These are phyloP conservation scores for Fagus crenata DNA, from an alignment of 306 rosid genomes.

Conservation along the genomic window DNA sequence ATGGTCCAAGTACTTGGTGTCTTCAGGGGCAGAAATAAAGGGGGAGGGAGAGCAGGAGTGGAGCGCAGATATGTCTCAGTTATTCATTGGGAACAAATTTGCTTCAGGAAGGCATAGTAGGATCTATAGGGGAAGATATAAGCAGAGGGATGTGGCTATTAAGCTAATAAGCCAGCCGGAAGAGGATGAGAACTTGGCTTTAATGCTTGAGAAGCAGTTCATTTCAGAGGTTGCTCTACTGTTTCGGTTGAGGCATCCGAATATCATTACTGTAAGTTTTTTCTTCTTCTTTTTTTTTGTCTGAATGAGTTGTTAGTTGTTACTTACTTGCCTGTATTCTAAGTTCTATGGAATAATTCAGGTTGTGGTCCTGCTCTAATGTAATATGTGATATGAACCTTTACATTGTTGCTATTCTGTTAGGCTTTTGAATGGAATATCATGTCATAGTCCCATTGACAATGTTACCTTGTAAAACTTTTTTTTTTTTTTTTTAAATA, in stretches of 20 bases:
- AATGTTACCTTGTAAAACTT: not conserved
- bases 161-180: conserved; percentile 87
- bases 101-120: conserved; percentile 90
- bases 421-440: not conserved
- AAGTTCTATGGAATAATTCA: not conserved
- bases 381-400: not conserved
- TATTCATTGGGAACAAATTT: conserved; percentile 73
- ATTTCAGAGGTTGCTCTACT: conserved; percentile 83
- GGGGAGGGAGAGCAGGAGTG: conserved; percentile 91
- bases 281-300: not conserved
- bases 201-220: conserved; percentile 75
- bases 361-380: not conserved
- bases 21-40: conserved; percentile 81
- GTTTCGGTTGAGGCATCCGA: conserved; percentile 67
- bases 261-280: conserved; percentile 76
- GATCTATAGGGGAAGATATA: conserved; percentile 86
- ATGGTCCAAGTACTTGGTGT: conserved; percentile 92
- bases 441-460: not conserved
- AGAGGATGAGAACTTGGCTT: conserved; percentile 74
- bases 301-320: not conserved
- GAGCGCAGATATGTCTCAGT: conserved; percentile 93
- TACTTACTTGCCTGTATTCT: not conserved
- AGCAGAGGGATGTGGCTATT: conserved; percentile 80
- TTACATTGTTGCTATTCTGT: not conserved
- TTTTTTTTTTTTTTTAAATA: not conserved